Evolutionary conservation across 805 yeast genomes (phyloP), one percentile per base, ranked within the genome.

Genomic region (Myxozyma melibiosi): DNA sequence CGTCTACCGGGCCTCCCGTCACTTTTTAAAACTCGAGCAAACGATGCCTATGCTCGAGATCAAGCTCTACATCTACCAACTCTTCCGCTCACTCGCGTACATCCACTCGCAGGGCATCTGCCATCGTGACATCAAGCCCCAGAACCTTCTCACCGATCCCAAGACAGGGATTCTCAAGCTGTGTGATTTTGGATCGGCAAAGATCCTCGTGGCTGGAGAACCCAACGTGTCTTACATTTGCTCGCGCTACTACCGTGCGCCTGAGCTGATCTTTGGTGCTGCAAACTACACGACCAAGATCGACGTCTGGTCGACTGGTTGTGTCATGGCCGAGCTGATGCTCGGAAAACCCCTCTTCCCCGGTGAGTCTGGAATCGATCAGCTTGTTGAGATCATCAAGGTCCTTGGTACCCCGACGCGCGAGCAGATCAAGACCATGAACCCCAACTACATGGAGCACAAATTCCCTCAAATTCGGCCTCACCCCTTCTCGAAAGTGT

Each of bases 291-390:
- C 98, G 6, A 90, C 97, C 30, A 91, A 92, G 72, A 94, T 94
- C 64, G 99, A 94, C 71, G 83, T 94, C 46, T 94, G 99, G 99
- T 88, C 96, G 13, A 90, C 96, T 13, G 97, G 96, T 20, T 94
- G 99, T 76, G 99, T 94, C 22, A 90, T 94, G 89, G 98, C 98
- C 3, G 99, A 94, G 74, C 77, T 94, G 67, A 83, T 91, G 62
- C 79, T 94, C 55, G 98, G 99, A 16, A 97, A 90, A 71, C 99
- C 99, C 13, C 77, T 94, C 64, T 94, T 94, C 75, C 99, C 99
- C 11, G 99, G 99, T 43, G 98, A 94, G 71, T 85, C 91, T 58
- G 98, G 99, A 37, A 92, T 94, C 57, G 99, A 94, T 72, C 99
- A 94, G 73, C 80, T 92, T 67, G 98, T 92, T 18, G 99, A 92